Conservation (phyloP, 495 filamentous ascomycete species). For the Aspergillus bridgeri region DNA sequence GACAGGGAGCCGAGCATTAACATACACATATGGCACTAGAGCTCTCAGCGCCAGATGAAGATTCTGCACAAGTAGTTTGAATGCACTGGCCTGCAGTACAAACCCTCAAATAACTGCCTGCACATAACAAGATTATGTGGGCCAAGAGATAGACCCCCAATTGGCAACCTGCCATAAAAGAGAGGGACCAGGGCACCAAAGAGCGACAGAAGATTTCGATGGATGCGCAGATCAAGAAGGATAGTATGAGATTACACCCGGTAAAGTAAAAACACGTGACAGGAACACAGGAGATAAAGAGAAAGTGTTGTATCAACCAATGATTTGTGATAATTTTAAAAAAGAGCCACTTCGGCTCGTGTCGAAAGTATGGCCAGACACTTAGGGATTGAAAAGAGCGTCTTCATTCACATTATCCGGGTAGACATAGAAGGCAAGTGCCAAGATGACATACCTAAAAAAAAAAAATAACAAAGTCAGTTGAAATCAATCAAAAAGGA, state of each 20-base stretch:
- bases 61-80: background rate
- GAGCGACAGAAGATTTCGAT: conserved; percentile 8
- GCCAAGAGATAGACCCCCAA: background rate
- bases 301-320: too few relatives aligned
- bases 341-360: background rate
- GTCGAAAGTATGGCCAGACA: background rate
- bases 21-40: background rate
- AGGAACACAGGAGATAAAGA: too few relatives aligned
- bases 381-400: conserved; percentile 14
- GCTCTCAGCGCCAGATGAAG: background rate
- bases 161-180: background rate
- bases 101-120: background rate
- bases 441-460: conserved; percentile 73
- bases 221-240: background rate
- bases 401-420: conserved; percentile 54
- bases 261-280: too few relatives aligned
- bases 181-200: background rate
- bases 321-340: too few relatives aligned
- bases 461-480: conserved; percentile 6
- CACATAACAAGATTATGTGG: background rate
- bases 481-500: background rate
- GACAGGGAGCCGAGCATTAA: background rate
- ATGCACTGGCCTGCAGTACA: conserved; percentile 19
- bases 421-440: conserved; percentile 85
- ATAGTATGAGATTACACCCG: background rate